phyloP scores from a whole-genome alignment of 1,284 basidiomycete species.

The Rhodotorula mucilaginosa region DNA sequence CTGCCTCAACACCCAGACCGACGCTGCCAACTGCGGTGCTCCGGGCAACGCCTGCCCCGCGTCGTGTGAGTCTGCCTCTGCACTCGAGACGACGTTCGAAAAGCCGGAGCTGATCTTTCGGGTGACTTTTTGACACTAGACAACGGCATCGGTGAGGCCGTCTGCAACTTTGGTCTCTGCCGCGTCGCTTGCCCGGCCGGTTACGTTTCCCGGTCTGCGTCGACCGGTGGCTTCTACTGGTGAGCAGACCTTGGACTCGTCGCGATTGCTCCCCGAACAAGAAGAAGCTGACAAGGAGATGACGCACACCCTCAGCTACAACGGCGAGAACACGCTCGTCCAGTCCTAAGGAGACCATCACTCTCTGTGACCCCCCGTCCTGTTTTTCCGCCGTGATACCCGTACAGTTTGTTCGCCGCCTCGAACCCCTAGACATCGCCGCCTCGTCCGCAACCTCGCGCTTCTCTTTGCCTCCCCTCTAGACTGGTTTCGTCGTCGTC shows the following conservation, averaged over 20 bases:
- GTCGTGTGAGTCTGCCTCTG: constrained; percentile 15
- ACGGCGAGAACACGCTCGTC: constrained; percentile 15
- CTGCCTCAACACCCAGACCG: constrained; percentile 13
- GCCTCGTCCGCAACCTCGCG: not conserved
- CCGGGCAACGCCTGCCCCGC: constrained; percentile 22
- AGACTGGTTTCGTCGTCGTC: no score
- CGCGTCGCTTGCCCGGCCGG: constrained; percentile 19
- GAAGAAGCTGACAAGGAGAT: no score
- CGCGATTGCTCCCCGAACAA: not conserved
- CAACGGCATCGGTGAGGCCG: constrained; percentile 26
- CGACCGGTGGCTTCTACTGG: constrained; percentile 26
- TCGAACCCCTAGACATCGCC: not conserved
- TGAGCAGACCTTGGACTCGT: not conserved
- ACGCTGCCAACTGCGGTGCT: constrained; percentile 22
- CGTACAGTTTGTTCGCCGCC: not conserved
- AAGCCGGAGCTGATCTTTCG: not conserved
- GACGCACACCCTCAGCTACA: constrained; percentile 2
- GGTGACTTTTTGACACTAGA: not conserved
- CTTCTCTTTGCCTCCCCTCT: not conserved
- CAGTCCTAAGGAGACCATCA: not conserved
- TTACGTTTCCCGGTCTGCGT: constrained; percentile 16
- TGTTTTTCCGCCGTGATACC: not conserved
- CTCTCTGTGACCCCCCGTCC: not conserved
- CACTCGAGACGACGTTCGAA: no score
- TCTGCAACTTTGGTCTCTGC: constrained; percentile 18